Conservation (phyloP, 1,139 yeast species). For the Candida freyschussii region DNA sequence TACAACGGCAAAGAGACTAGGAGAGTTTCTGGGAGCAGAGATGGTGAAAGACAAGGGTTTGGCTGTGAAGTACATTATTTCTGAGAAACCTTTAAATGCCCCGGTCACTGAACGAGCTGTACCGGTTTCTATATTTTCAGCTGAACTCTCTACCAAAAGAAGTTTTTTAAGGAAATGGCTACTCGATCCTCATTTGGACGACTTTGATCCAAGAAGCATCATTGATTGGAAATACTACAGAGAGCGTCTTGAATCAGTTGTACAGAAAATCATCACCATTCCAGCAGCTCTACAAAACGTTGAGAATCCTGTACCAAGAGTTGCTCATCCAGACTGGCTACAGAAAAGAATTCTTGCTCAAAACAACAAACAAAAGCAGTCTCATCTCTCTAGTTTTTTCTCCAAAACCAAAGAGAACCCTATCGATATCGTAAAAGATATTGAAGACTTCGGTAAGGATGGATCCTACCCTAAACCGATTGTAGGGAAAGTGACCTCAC, state of each 20-base stretch:
- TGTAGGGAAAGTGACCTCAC: constrained; percentile 48
- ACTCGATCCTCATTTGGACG: constrained; percentile 68
- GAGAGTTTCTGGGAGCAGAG: constrained; percentile 94
- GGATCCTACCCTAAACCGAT: constrained; percentile 29
- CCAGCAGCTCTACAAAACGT: constrained; percentile 95
- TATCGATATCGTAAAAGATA: constrained; percentile 48
- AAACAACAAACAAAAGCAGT: constrained; percentile 70
- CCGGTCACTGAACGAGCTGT: constrained; percentile 96
- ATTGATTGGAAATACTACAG: constrained; percentile 93
- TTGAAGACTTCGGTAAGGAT: constrained; percentile 66
- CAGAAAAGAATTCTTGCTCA: constrained; percentile 52
- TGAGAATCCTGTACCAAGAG: constrained; percentile 92
- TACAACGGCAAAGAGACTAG: constrained; percentile 88
- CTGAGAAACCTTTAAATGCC: constrained; percentile 75
- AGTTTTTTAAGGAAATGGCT: constrained; percentile 83
- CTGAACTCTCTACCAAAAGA: constrained; percentile 58
- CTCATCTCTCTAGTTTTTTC: constrained; percentile 58
- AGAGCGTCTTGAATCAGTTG: constrained; percentile 87
- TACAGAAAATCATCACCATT: constrained; percentile 91
- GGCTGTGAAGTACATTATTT: constrained; percentile 90
- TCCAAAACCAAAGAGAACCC: constrained; percentile 31
- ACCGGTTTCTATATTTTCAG: constrained; percentile 93
- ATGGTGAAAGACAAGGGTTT: constrained; percentile 97
- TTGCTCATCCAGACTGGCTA: constrained; percentile 94
- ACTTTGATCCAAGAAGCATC: constrained; percentile 82